A percentile compares a stretch with the other conserved stretches of the same genome.
Evolutionary conservation across 495 filamentous ascomycete genomes (phyloP).

Genomic region (Penicillium flavigenum): DNA sequence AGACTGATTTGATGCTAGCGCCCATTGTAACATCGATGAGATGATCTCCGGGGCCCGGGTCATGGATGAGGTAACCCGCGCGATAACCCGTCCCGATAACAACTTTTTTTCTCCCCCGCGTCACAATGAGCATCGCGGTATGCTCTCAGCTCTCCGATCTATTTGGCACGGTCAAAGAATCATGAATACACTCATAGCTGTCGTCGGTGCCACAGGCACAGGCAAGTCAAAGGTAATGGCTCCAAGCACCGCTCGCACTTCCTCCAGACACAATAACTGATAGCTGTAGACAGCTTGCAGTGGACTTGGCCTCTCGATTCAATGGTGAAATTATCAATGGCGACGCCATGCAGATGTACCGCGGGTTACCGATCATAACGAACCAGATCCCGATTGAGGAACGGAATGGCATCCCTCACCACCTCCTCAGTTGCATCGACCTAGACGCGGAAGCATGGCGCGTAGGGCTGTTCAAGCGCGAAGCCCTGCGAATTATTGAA

Average conservation of each 20-base stretch:
- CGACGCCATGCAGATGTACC: conserved; percentile 99
- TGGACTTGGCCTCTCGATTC: conserved; percentile 77
- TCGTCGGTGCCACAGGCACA: conserved; percentile 91
- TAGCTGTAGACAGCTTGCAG: conserved; percentile 71
- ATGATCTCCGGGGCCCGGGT: neutral
- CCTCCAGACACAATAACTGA: conserved; percentile 22
- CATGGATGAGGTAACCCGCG: conserved; percentile 26
- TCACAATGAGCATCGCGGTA: conserved; percentile 18
- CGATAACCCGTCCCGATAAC: conserved; percentile 14
- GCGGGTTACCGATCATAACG: conserved; percentile 89
- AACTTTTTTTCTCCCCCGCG: neutral
- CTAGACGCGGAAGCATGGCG: conserved; percentile 78
- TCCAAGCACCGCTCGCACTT: conserved; percentile 13
- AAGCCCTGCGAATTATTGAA: conserved; percentile 66
- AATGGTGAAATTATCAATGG: conserved; percentile 97
- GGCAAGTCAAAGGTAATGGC: conserved; percentile 89
- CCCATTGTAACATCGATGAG: neutral
- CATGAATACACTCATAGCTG: conserved; percentile 69
- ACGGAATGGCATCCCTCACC: conserved; percentile 79
- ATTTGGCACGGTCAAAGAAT: conserved; percentile 18
- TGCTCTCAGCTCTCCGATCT: conserved; percentile 30
- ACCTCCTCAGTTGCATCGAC: conserved; percentile 76
- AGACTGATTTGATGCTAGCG: conserved; percentile 3
- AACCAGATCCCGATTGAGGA: conserved; percentile 82
- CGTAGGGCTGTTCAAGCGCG: conserved; percentile 68